These are phyloP conservation scores for Cryptomeria japonica DNA, from an alignment of 75 land plant species.

Conservation along the genomic window DNA sequence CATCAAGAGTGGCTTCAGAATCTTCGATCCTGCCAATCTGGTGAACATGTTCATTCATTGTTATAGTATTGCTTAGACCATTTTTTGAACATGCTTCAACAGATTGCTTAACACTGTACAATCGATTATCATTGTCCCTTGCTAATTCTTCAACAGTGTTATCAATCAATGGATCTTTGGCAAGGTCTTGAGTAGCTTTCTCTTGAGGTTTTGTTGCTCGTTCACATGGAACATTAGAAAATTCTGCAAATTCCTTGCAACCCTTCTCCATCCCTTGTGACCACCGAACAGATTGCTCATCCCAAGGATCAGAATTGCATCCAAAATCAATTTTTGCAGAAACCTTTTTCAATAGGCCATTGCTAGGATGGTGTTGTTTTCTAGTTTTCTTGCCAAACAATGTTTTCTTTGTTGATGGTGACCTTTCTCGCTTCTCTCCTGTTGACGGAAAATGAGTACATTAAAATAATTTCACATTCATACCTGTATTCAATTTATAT, in stretches of 20 bases:
- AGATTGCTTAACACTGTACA: conserved; percentile 7
- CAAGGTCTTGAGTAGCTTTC: not conserved
- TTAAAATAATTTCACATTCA: not conserved
- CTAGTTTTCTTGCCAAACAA: not conserved
- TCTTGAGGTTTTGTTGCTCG: not conserved
- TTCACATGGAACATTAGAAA: not conserved
- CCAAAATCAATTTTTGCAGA: conserved; percentile 1
- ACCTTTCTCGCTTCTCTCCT: not conserved
- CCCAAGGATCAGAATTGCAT: conserved; percentile 10
- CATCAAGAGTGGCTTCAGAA: conserved; percentile 52
- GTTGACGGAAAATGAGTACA: not conserved
- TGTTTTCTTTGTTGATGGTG: not conserved
- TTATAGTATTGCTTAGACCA: not conserved
- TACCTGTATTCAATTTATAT: not conserved
- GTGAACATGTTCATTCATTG: conserved; percentile 1
- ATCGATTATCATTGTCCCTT: not conserved
- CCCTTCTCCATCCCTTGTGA: conserved; percentile 25
- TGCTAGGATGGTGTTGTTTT: not conserved
- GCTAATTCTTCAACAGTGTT: not conserved
- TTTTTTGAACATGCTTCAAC: not conserved
- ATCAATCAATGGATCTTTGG: not conserved
- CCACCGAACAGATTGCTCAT: conserved; percentile 5
- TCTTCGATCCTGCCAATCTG: conserved; percentile 8
- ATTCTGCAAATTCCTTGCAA: not conserved
- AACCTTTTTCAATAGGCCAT: not conserved